These are phyloP conservation scores for Phytophthora cryptogea DNA, from an alignment of 352 stramenopile genomes.

Conservation along the genomic window DNA sequence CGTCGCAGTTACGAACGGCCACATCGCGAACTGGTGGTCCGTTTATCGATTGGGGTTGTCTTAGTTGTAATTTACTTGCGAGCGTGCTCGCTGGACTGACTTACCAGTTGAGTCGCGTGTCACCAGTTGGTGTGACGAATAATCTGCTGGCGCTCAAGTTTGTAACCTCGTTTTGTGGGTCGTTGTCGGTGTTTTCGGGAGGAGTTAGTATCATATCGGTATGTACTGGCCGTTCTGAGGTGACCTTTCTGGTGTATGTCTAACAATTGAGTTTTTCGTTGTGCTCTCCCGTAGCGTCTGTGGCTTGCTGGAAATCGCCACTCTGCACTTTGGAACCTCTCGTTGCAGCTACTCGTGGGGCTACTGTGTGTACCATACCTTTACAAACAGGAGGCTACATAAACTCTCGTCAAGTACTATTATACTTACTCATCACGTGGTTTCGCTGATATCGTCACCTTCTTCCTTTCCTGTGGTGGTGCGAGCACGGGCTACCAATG, in stretches of 20 bases:
- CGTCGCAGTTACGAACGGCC: conserved; percentile 17
- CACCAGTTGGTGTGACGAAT: conserved; percentile 41
- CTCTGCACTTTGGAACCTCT: conserved; percentile 56
- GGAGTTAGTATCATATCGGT: conserved; percentile 61
- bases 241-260: not conserved
- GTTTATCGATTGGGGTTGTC: conserved; percentile 61
- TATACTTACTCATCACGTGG: not conserved
- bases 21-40: conserved; percentile 19
- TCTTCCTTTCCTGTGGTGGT: too few species aligned
- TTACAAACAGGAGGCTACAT: conserved; percentile 53
- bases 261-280: not conserved
- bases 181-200: conserved; percentile 66
- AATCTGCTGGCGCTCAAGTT: conserved; percentile 76
- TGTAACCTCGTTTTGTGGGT: conserved; percentile 80
- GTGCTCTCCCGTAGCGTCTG: conserved; percentile 37
- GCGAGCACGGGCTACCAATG: too few species aligned
- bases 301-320: conserved; percentile 50
- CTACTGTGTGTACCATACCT: conserved; percentile 68
- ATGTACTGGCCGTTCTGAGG: not conserved
- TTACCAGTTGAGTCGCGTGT: conserved; percentile 57
- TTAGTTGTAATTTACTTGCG: conserved; percentile 60
- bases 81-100: conserved; percentile 51
- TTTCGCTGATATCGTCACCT: not conserved
- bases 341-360: conserved; percentile 47
- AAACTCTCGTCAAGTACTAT: not conserved